Percentiles rank a stretch among this genome's conserved stretches.
Evolutionary conservation across 192 early-diverging fungal species (phyloP).

Genomic region (Tieghemiomyces parasiticus): DNA sequence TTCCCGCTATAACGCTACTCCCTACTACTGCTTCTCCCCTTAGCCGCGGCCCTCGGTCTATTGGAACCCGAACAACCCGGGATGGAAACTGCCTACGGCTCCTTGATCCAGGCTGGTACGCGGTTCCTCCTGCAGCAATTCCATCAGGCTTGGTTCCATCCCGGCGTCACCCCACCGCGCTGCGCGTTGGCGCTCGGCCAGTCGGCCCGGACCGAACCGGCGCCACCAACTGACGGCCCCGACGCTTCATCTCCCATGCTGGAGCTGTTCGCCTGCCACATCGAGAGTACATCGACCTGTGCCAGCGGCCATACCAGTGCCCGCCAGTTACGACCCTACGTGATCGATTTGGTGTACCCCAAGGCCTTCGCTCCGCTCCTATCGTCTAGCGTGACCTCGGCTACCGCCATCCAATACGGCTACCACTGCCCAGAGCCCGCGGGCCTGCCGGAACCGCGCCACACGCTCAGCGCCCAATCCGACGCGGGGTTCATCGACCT

Average conservation of each 20-base stretch:
- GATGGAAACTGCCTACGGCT: constrained; percentile 38
- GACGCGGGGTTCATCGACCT: constrained; percentile 17
- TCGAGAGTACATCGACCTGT: constrained; percentile 14
- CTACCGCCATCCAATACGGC: not conserved
- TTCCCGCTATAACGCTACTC: too few relatives aligned
- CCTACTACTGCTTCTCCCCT: too few relatives aligned
- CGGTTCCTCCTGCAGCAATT: constrained; percentile 90
- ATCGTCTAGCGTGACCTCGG: not conserved
- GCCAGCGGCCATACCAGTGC: constrained; percentile 11
- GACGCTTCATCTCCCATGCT: not conserved
- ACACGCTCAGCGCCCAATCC: not conserved
- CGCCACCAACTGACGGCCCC: too few relatives aligned
- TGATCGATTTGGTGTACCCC: constrained; percentile 71
- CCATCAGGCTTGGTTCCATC: constrained; percentile 45
- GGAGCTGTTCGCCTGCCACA: constrained; percentile 5
- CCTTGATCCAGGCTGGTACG: constrained; percentile 72
- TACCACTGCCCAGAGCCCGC: not conserved
- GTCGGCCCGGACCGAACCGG: too few relatives aligned
- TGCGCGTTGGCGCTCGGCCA: too few relatives aligned
- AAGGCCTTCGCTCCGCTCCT: constrained; percentile 18
- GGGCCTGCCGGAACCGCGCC: not conserved
- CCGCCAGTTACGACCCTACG: constrained; percentile 37
- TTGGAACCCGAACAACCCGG: constrained; percentile 71
- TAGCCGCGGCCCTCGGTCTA: constrained; percentile 66
- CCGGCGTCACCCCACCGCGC: too few relatives aligned